A percentile compares a stretch with the other conserved stretches of the same genome.
Evolutionary conservation across 2,329 filamentous ascomycete genomes (phyloP).

Genomic region (Calonectria multiphialidica): DNA sequence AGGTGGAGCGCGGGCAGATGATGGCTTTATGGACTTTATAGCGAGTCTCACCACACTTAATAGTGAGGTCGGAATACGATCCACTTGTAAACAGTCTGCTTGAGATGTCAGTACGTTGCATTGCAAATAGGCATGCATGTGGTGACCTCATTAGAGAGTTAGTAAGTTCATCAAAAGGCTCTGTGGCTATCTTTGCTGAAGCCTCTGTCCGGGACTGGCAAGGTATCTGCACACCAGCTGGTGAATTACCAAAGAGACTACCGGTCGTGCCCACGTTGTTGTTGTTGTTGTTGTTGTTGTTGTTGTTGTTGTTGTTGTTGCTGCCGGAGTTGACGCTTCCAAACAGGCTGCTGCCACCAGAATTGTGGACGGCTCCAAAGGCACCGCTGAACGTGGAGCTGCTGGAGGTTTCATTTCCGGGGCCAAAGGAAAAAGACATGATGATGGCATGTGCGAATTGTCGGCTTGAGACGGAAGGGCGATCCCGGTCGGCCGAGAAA

Average conservation of each 20-base stretch:
- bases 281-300: no score
- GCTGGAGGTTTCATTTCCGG: background rate
- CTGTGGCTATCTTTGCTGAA: background rate
- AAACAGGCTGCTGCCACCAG: background rate
- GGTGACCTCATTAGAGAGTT: slow-evolving; percentile 1
- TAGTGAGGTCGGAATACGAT: slow-evolving; percentile 25
- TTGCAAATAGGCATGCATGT: background rate
- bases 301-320: no score
- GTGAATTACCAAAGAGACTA: background rate
- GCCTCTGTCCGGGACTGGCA: background rate
- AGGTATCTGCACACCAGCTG: background rate
- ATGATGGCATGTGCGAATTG: background rate
- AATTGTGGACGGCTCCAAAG: background rate
- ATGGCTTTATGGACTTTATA: slow-evolving; percentile 23
- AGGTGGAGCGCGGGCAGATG: slow-evolving; percentile 21
- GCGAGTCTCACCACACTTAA: background rate
- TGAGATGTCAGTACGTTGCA: background rate
- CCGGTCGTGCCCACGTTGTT: background rate
- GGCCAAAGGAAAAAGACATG: background rate
- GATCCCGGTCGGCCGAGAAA: background rate
- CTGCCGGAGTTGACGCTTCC: background rate
- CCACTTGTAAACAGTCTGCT: background rate
- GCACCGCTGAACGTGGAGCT: background rate
- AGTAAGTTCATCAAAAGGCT: slow-evolving; percentile 8
- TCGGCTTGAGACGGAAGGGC: background rate